Base-by-base conservation (phyloP, 805 yeast genomes). In the Suhomyces emberorum region DNA sequence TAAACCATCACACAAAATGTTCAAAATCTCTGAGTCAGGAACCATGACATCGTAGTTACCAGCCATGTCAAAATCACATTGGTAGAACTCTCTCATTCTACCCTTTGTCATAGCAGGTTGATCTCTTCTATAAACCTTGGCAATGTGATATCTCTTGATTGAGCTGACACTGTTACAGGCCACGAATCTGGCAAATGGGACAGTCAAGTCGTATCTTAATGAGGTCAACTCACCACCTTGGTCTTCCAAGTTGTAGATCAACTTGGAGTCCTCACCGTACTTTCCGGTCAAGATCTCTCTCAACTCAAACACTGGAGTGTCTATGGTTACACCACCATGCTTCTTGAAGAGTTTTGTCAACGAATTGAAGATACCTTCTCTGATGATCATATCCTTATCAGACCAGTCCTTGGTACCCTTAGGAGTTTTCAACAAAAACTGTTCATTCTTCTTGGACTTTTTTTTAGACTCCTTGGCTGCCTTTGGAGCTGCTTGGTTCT, bases 21-120 rank as follows among this genome's bases (percentile, higher is more conserved):
- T 77, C 67, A 93, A 73, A 40, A 82, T 72, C 67, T 93, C 99
- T 7, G 97, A 80, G 59, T 93, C 99, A 16, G 98, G 95, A 31
- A 93, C 93, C 98, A 93, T 93, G 19, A 81, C 54, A 54, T 93
- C 98, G 60, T 84, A 91, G 39, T 61, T 64, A 35, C 99, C 99
- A 15, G 99, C 99, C 55, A 93, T 72, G 63, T 93, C 99, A 53
- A 93, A 86, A 69, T 93, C 99, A 72, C 99, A 93, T 69, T 93
- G 99, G 64, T 93, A 93, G 56, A 93, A 93, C 65, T 93, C 99
- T 76, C 99, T 85, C 98, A 93, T 93, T 66, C 99, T 79, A 43
- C 99, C 99, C 66, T 93, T 93, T 34, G 98, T 91, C 98, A 93
- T 93, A 7, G 99, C 99, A 4, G 99, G 99, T 66, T 93, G 99